phyloP scores from a whole-genome alignment of 345 rosid genomes.

The Viola odorata region DNA sequence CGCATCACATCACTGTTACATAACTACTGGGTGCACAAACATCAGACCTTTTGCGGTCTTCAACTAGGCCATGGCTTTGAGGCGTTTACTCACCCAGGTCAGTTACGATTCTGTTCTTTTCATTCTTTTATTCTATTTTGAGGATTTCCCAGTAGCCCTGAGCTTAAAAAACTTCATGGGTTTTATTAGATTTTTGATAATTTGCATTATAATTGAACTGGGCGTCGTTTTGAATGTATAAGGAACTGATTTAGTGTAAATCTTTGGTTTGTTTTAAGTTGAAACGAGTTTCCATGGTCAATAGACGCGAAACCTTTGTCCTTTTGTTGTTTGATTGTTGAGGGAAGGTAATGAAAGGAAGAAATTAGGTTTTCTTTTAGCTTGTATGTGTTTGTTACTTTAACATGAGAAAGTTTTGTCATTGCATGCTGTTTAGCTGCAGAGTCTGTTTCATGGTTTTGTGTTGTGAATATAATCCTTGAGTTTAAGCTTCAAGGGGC shows the following conservation, averaged over 20 bases:
- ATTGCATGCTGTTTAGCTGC: no score
- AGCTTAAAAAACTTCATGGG: no score
- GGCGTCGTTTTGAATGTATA: no score
- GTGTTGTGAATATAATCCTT: no score
- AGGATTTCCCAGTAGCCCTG: background rate
- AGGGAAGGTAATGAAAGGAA: no score
- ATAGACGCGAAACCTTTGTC: background rate
- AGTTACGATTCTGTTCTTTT: background rate
- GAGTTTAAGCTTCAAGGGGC: no score
- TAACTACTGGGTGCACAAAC: background rate
- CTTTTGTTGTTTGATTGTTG: background rate
- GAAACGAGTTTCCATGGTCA: background rate
- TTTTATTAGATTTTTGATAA: no score
- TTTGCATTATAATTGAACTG: no score
- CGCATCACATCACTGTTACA: background rate
- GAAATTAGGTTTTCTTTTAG: background rate
- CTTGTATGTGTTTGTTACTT: background rate
- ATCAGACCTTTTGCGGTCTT: slow-evolving; percentile 14
- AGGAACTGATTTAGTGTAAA: background rate
- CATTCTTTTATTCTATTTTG: background rate
- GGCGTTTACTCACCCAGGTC: slow-evolving; percentile 79
- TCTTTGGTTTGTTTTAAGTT: background rate
- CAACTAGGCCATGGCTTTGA: slow-evolving; percentile 73
- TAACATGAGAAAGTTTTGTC: background rate
- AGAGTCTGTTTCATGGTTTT: no score